Percentiles rank a stretch among this genome's conserved stretches.
These are phyloP conservation scores for Arbutus unedo DNA, from an alignment of 148 eudicot species.

Conservation along the genomic window DNA sequence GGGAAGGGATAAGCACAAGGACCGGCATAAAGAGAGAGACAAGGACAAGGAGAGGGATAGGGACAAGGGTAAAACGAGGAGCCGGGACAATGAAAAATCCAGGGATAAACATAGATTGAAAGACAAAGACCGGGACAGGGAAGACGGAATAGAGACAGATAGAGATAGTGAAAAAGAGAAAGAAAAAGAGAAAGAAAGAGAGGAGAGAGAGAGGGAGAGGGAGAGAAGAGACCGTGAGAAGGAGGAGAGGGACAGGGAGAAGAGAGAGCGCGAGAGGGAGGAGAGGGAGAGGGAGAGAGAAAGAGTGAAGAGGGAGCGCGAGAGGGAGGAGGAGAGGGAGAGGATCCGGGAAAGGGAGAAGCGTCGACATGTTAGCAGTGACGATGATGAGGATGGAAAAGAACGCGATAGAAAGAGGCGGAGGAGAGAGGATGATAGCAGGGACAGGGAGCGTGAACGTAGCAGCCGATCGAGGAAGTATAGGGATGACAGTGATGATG, in stretches of 20 bases:
- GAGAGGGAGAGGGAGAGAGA: conserved; percentile 12
- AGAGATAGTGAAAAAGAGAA: conserved; percentile 28
- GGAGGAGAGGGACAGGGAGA: conserved; percentile 12
- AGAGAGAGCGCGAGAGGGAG: neutral
- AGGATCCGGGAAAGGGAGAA: conserved; percentile 38
- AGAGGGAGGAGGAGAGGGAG: conserved; percentile 19
- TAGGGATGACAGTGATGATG: conserved; percentile 53
- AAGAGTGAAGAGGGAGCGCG: conserved; percentile 5
- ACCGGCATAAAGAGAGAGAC: conserved; percentile 29
- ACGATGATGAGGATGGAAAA: conserved; percentile 42
- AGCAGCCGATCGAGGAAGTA: conserved; percentile 41
- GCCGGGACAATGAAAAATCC: conserved; percentile 25
- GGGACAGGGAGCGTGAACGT: conserved; percentile 43
- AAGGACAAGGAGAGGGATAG: conserved; percentile 12
- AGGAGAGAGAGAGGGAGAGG: conserved; percentile 12
- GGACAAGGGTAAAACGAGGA: conserved; percentile 16
- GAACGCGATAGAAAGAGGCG: conserved; percentile 55
- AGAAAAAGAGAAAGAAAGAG: conserved; percentile 22
- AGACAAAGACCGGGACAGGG: conserved; percentile 11
- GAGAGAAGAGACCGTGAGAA: conserved; percentile 14
- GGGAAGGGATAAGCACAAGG: conserved; percentile 30
- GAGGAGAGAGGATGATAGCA: conserved; percentile 49
- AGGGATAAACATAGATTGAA: conserved; percentile 27
- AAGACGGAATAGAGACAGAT: conserved; percentile 21
- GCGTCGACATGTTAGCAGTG: conserved; percentile 39